These are phyloP conservation scores for Fusarium tuaranense DNA, from an alignment of 2,329 filamentous ascomycete species.

Conservation along the genomic window DNA sequence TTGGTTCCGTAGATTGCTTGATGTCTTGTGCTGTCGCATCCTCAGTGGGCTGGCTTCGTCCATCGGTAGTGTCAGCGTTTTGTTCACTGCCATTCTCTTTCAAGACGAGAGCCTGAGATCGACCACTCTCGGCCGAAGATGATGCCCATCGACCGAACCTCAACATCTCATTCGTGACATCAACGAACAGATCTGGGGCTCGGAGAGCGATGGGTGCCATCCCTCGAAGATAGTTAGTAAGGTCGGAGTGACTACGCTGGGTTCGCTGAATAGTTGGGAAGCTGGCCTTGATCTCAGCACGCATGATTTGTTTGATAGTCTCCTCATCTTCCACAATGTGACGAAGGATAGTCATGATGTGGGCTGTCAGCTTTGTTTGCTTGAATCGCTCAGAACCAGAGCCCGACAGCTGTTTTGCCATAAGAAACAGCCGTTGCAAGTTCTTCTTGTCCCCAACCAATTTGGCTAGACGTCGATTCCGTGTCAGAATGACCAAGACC, in stretches of 20 bases:
- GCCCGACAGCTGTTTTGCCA: conserved; percentile 92
- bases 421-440: conserved; percentile 89
- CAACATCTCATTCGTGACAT: conserved; percentile 86
- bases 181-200: conserved; percentile 86
- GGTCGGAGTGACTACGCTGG: conserved; percentile 71
- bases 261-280: conserved; percentile 70
- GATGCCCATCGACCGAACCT: conserved; percentile 74
- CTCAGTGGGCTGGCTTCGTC: conserved; percentile 25
- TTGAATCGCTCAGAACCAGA: conserved; percentile 79
- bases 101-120: conserved; percentile 53
- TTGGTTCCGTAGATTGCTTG: conserved; percentile 70
- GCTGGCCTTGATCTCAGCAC: conserved; percentile 84
- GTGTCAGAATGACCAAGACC: conserved; percentile 88
- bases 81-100: conserved; percentile 51
- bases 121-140: conserved; percentile 49
- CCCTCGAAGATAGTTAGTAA: conserved; percentile 78
- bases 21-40: conserved; percentile 55
- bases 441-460: conserved; percentile 88
- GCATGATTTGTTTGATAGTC: conserved; percentile 91
- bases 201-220: conserved; percentile 85
- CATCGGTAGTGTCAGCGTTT: conserved; percentile 23
- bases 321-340: conserved; percentile 96
- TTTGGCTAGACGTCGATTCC: conserved; percentile 79
- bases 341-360: conserved; percentile 87
- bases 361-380: conserved; percentile 63